Conservation (phyloP, 805 yeast species). For the Ogataea kodamae region DNA sequence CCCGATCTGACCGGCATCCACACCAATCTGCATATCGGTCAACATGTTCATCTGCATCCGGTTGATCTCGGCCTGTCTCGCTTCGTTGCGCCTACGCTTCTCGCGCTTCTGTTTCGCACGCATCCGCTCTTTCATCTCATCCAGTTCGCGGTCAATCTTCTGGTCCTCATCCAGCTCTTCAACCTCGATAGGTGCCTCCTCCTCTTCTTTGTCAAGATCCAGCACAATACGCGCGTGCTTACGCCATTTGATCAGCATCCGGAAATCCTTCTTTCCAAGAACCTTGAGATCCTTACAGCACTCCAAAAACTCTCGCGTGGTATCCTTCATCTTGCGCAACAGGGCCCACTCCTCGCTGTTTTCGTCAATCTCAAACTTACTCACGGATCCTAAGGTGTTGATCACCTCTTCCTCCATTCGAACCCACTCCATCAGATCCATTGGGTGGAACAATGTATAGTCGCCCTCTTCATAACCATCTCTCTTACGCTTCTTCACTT, state of each 20-base stretch:
- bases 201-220: conserved; percentile 59
- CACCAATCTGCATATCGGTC: conserved; percentile 88
- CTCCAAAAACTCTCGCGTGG: conserved; percentile 73
- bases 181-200: conserved; percentile 45
- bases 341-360: conserved; percentile 69
- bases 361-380: conserved; percentile 59
- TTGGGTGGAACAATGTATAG: conserved; percentile 63
- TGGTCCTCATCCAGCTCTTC: conserved; percentile 83
- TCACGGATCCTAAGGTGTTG: conserved; percentile 69
- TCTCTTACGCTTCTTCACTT: conserved; percentile 83
- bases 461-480: conserved; percentile 98
- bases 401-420: conserved; percentile 75
- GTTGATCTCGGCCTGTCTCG: conserved; percentile 78
- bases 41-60: conserved; percentile 96
- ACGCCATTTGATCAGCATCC: conserved; percentile 82
- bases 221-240: conserved; percentile 75
- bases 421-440: conserved; percentile 77
- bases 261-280: conserved; percentile 90
- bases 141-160: conserved; percentile 80
- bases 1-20: conserved; percentile 83
- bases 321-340: conserved; percentile 67
- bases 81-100: conserved; percentile 76
- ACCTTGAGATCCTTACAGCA: conserved; percentile 91
- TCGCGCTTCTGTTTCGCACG: conserved; percentile 70
- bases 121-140: conserved; percentile 67